phyloP scores from a whole-genome alignment of 2,329 filamentous ascomycete genomes.

The Trichoderma arundinaceum region DNA sequence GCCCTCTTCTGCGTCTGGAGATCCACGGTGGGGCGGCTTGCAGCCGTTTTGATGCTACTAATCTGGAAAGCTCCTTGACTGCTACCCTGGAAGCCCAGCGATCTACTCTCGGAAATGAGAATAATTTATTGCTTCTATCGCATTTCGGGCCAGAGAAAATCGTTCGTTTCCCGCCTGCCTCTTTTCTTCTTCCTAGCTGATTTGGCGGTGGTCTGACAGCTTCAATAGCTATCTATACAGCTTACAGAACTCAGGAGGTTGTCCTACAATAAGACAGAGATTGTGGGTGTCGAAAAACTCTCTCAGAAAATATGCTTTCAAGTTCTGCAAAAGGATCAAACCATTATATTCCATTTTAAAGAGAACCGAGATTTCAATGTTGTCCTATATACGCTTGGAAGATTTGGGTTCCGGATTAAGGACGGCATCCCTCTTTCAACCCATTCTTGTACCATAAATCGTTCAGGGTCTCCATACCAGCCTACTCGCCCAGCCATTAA shows the following conservation, averaged over 20 bases:
- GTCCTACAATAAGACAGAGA: slow-evolving; percentile 28
- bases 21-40: slow-evolving; percentile 37
- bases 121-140: slow-evolving; percentile 39
- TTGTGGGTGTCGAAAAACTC: slow-evolving; percentile 37
- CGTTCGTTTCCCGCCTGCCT: slow-evolving; percentile 35
- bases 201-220: not conserved
- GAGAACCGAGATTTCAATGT: slow-evolving; percentile 44
- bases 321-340: slow-evolving; percentile 38
- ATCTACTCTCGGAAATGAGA: slow-evolving; percentile 27
- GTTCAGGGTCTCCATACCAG: slow-evolving; percentile 1
- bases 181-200: not conserved
- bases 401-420: slow-evolving; percentile 40
- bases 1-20: slow-evolving; percentile 42
- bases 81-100: slow-evolving; percentile 41
- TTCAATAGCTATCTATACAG: slow-evolving; percentile 40
- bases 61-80: slow-evolving; percentile 36
- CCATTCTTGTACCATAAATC: not conserved
- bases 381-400: slow-evolving; percentile 42
- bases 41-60: slow-evolving; percentile 36
- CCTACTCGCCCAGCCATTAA: not conserved
- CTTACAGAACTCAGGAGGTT: slow-evolving; percentile 39
- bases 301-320: slow-evolving; percentile 38
- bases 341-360: slow-evolving; percentile 40
- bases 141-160: slow-evolving; percentile 37
- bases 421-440: slow-evolving; percentile 14